Conservation (phyloP, 164 flowering plant species). For the Annona cherimola region DNA sequence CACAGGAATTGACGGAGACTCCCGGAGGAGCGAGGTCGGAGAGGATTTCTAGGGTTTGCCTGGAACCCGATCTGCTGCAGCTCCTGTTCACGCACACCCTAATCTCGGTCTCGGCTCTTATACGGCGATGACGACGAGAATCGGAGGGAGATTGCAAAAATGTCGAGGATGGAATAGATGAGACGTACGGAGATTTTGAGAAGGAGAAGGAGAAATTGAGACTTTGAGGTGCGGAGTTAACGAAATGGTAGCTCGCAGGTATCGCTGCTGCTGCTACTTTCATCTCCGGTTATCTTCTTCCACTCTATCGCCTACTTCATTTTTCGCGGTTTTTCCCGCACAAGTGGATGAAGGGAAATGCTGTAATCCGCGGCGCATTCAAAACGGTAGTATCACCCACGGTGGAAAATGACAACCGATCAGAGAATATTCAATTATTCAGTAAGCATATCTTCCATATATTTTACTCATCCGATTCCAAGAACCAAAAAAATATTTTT, state of each 20-base stretch:
- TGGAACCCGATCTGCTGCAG: conserved; percentile 73
- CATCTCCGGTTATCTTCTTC: neutral
- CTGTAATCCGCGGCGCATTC: too few species aligned
- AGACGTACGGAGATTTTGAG: neutral
- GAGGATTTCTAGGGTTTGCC: conserved; percentile 53
- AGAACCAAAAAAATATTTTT: too few species aligned
- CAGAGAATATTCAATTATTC: too few species aligned
- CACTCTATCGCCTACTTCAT: neutral
- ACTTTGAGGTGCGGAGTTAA: neutral
- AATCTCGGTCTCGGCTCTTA: conserved; percentile 36
- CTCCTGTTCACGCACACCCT: conserved; percentile 72
- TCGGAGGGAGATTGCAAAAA: neutral
- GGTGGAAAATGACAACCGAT: too few species aligned
- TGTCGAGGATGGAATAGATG: neutral
- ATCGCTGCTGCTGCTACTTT: neutral
- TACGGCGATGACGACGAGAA: neutral
- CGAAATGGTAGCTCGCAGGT: conserved; percentile 3
- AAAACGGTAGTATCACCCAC: too few species aligned
- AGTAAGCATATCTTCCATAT: too few species aligned
- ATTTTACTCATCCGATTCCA: too few species aligned
- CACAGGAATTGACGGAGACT: conserved; percentile 60
- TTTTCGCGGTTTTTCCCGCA: neutral
- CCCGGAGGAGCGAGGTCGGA: conserved; percentile 54
- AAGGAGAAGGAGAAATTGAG: neutral
- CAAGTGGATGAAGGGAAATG: too few species aligned